Evolutionary conservation across 768 basidiomycete genomes (phyloP).

Genomic region (Tylopilus subfusipes): DNA sequence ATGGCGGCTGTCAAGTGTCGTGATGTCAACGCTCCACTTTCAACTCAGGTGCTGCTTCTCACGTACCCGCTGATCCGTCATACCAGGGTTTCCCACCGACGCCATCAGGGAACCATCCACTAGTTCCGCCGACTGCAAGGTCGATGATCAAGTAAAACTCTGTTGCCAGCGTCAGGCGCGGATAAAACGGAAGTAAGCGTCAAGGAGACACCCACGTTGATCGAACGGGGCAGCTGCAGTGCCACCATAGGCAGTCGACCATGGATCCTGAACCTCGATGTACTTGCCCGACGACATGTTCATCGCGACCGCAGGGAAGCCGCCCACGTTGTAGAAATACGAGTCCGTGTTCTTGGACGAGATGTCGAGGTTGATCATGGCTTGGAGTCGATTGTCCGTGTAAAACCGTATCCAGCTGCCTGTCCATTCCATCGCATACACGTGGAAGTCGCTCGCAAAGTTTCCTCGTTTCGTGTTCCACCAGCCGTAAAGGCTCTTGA

Average conservation of each 20-base stretch:
- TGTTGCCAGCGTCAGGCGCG: conserved; percentile 20
- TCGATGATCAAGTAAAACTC: conserved; percentile 82
- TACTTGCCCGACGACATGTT: conserved; percentile 39
- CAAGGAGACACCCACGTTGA: conserved; percentile 27
- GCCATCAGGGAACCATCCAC: conserved; percentile 44
- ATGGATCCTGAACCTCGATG: conserved; percentile 45
- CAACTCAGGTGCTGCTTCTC: not conserved
- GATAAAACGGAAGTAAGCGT: not conserved
- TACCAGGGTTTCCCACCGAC: conserved; percentile 65
- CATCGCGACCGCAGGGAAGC: conserved; percentile 48
- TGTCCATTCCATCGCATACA: conserved; percentile 60
- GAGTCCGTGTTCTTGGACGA: conserved; percentile 39
- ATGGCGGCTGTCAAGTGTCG: conserved; percentile 46
- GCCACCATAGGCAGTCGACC: conserved; percentile 41
- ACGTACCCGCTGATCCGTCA: conserved; percentile 51
- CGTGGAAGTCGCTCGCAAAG: conserved; percentile 49
- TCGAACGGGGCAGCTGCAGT: conserved; percentile 44
- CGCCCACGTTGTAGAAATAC: conserved; percentile 50
- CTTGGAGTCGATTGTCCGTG: conserved; percentile 48
- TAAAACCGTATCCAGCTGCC: conserved; percentile 51
- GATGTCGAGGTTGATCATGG: conserved; percentile 50
- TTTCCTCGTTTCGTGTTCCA: conserved; percentile 38
- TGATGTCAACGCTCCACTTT: conserved; percentile 18
- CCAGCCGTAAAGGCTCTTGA: conserved; percentile 37
- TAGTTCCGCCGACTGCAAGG: conserved; percentile 78